Evolutionary conservation across 106 monocot genomes (phyloP), one percentile per base, ranked within the genome.

Genomic region (Posidonia australis): DNA sequence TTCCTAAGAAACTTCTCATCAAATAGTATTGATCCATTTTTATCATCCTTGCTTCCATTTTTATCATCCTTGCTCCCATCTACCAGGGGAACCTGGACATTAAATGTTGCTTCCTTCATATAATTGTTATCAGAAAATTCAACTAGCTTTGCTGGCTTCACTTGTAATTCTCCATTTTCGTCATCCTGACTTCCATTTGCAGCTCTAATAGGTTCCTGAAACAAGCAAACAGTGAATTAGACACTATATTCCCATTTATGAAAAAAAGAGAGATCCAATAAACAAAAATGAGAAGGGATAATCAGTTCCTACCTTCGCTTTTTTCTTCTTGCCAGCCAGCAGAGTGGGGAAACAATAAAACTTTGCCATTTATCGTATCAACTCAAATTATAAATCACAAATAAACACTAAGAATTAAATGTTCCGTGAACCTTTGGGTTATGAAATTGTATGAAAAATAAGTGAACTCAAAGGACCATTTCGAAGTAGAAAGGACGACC

Each of bases 271-370:
- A 32, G n/a, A n/a, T 42, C 19, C 55, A 42, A 17, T 20, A 22
- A 13, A 57, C 1, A 53, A 52, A 0, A 25, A 20, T 47, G 22
- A 32, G 13, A 47, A 29, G 24, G 25, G 20, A 20, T 13, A 46
- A 58, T 19, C 41, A 32, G 52, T 20, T 44, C 7, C 9, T n/a
- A 87, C 86, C 81, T 88, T 92, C 7, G 51, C 72, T 66, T 74
- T 84, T 77, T 84, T 89, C 90, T 84, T 87, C 82, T 78, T 86
- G 42, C 80, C 76, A 52, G 55, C 16, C 36, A 78, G 72, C 28
- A 90, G 66, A 17, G 60, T 30, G 58, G 77, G 60, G 70, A 87
- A 92, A 73, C 94, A 90, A 23, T 42, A 61, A 58, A 90, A 72
- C 76, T 32, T 80, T 29, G 77, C 53, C 89, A 90, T 86, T 58